Evolutionary conservation across 257 asterid species (phyloP).

Genomic region (Solanum sejunctum): DNA sequence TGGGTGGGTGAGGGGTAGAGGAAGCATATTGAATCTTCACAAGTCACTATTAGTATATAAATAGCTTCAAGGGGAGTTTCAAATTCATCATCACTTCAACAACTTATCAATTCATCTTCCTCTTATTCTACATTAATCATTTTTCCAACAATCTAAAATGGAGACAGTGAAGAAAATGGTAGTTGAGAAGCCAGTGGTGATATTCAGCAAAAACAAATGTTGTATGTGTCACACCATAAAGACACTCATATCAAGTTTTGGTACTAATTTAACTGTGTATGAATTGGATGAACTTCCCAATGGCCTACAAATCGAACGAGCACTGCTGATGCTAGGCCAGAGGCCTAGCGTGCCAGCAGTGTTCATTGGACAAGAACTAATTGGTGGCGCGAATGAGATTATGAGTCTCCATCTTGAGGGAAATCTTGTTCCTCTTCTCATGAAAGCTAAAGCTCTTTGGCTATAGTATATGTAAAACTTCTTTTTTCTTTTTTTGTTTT

Average conservation of each 20-base stretch:
- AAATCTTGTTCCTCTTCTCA: conserved; percentile 49
- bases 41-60: not conserved
- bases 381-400: conserved; percentile 65
- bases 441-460: conserved; percentile 77
- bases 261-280: conserved; percentile 47
- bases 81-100: not conserved
- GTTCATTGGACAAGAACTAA: conserved; percentile 46
- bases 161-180: conserved; percentile 37
- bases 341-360: conserved; percentile 42
- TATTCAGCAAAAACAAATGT: conserved; percentile 61
- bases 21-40: not conserved
- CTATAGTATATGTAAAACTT: not conserved
- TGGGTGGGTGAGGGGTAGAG: too few relatives aligned
- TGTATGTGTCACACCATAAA: conserved; percentile 62
- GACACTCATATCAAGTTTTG: conserved; percentile 52
- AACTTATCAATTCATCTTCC: not conserved
- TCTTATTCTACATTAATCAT: not conserved
- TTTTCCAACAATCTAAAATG: conserved; percentile 9
- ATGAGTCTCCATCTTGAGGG: conserved; percentile 75
- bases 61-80: not conserved
- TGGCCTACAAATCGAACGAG: conserved; percentile 50
- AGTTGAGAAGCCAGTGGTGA: conserved; percentile 56
- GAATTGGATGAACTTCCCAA: conserved; percentile 56
- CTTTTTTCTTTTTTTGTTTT: not conserved
- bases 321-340: conserved; percentile 22